Evolutionary conservation across 1,284 basidiomycete genomes (phyloP), one percentile per base, ranked within the genome.

Genomic region (Cystobasidiaceae sp.): DNA sequence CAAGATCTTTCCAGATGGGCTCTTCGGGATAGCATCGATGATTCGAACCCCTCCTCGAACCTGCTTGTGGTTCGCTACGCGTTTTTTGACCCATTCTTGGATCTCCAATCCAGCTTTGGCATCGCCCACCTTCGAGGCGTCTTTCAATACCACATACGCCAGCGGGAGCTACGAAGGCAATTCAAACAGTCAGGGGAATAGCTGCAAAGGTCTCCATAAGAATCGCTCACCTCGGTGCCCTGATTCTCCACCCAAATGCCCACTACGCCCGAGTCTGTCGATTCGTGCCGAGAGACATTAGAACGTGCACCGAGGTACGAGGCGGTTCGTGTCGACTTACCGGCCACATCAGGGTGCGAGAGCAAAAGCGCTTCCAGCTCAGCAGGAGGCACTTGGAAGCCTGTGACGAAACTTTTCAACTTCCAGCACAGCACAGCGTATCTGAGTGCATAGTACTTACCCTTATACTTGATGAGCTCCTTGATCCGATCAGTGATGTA

Each of bases 41-140:
- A 74, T 33, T 3, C 52, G 50, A 28, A 73, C 67, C 27, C 75
- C 76, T 25, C 78, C 77, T 9, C 75, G 64, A 7, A 78, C 68
- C 23, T 73, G 71, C 68, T 77, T 77, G 71, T 77, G 76, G 39
- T 72, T 72, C 6, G 76, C 75, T 5, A 78, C 74, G 49, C 73
- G 71, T 17, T 52, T 64, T 1, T 70, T 71, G 19, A 76, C 71
- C 74, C 74, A 77, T 2, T 67, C 66, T 48, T 73, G 58, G 37
- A 78, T 73, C 33, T 71, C 68, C 4, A 50, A 46, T 4, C 25
- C 41, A 71, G 69, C 51, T 76, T 71, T 19, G 58, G 48, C 72
- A 62, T 3, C 44, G 52, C 41, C 43, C 39, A 45, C 51, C 30
- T 72, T 50, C 46, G 71, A 71, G 19, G 61, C 61, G 21, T 70